Percentiles rank a stretch among this genome's conserved stretches.
These are phyloP conservation scores for Xylaria palmicola DNA, from an alignment of 495 filamentous ascomycete genomes.

Conservation along the genomic window DNA sequence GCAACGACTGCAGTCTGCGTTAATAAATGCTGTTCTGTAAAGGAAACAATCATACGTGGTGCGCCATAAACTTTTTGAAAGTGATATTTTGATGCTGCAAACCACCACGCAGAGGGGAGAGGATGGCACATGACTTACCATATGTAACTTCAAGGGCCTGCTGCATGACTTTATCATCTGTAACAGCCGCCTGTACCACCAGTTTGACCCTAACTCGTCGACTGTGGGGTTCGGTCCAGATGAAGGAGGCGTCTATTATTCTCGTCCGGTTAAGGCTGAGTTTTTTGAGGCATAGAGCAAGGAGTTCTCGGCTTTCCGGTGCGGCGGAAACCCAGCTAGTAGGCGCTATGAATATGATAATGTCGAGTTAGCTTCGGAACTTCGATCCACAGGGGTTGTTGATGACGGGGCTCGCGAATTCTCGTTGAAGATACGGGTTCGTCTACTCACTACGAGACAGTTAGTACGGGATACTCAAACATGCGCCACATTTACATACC, in stretches of 20 bases:
- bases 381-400: neutral
- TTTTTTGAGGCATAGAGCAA: constrained; percentile 84
- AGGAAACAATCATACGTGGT: neutral
- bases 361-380: neutral
- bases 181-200: constrained; percentile 71
- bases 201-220: constrained; percentile 87
- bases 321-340: constrained; percentile 77
- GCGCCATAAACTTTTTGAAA: neutral
- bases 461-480: neutral
- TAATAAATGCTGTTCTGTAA: neutral
- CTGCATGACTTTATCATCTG: constrained; percentile 81
- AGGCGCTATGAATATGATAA: constrained; percentile 47
- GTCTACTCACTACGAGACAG: constrained; percentile 9
- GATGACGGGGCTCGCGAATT: neutral
- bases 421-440: neutral
- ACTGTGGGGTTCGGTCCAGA: constrained; percentile 98
- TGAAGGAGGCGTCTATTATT: constrained; percentile 92
- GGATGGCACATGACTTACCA: constrained; percentile 9
- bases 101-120: neutral
- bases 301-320: constrained; percentile 82
- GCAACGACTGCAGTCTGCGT: constrained; percentile 55
- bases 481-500: neutral
- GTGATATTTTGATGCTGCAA: neutral
- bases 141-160: constrained; percentile 95
- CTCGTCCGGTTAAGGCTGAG: constrained; percentile 82